These are phyloP conservation scores for Fusarium sororula DNA, from an alignment of 2,329 filamentous ascomycete genomes.

Conservation along the genomic window DNA sequence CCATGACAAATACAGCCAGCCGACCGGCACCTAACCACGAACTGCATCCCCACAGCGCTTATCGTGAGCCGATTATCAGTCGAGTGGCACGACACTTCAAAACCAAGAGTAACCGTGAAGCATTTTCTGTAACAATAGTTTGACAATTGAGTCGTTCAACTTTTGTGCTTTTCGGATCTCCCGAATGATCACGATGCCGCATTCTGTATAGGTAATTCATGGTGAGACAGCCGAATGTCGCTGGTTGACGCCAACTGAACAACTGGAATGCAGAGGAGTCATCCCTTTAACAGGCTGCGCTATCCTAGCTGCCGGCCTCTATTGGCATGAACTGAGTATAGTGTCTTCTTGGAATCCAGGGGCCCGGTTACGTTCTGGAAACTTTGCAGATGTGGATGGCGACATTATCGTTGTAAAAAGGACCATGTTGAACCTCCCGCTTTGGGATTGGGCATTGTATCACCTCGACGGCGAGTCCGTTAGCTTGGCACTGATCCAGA, in stretches of 20 bases:
- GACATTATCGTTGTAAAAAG: slow-evolving; percentile 70
- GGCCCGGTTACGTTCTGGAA: slow-evolving; percentile 31
- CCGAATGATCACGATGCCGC: slow-evolving; percentile 11
- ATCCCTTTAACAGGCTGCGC: slow-evolving; percentile 5
- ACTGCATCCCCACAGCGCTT: slow-evolving; percentile 16
- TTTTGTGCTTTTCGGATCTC: neutral
- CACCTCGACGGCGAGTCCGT: slow-evolving; percentile 53
- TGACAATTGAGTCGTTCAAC: neutral
- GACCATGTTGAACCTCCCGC: slow-evolving; percentile 61
- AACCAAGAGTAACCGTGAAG: neutral
- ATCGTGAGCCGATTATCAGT: slow-evolving; percentile 28
- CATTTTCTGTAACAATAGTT: slow-evolving; percentile 4
- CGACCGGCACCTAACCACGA: neutral
- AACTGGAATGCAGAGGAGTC: slow-evolving; percentile 37
- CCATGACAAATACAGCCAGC: neutral
- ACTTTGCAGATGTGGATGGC: slow-evolving; percentile 64
- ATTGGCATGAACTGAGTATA: slow-evolving; percentile 9
- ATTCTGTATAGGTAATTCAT: slow-evolving; percentile 13
- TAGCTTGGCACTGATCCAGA: slow-evolving; percentile 63
- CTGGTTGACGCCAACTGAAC: neutral
- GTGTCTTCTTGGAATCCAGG: neutral
- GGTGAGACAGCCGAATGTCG: slow-evolving; percentile 4
- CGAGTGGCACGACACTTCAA: slow-evolving; percentile 32
- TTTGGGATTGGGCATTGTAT: slow-evolving; percentile 54
- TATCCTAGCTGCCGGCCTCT: neutral